Conservation (phyloP, 106 monocot genomes). For the Narthecium ossifragum region DNA sequence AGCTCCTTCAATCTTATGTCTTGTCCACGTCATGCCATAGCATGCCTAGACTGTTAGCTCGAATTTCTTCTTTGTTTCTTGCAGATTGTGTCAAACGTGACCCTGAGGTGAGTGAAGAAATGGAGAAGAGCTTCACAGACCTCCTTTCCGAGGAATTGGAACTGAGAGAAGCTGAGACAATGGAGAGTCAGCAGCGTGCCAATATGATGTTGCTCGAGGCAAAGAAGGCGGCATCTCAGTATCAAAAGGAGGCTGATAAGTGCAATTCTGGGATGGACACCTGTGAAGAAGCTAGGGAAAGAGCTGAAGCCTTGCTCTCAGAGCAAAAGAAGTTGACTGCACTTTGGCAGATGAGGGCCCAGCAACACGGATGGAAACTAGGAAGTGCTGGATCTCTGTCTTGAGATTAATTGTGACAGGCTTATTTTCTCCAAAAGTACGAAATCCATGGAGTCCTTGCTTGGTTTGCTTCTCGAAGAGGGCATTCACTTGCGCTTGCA, state of each 20-base stretch:
- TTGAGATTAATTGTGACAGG: too few relatives aligned
- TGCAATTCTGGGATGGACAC: constrained; percentile 97
- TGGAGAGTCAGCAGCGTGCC: constrained; percentile 45
- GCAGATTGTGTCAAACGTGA: constrained; percentile 82
- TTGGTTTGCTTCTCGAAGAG: not conserved
- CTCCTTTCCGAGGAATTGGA: constrained; percentile 81
- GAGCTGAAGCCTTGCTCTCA: constrained; percentile 38
- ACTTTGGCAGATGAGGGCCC: constrained; percentile 74
- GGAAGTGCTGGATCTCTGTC: constrained; percentile 18
- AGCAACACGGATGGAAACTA: constrained; percentile 67
- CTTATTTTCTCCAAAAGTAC: not conserved
- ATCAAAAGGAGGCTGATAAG: constrained; percentile 93
- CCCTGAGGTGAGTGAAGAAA: constrained; percentile 71
- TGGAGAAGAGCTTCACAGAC: constrained; percentile 79
- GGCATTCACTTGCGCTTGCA: not conserved
- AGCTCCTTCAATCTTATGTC: not conserved
- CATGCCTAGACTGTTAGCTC: not conserved
- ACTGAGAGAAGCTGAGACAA: constrained; percentile 66
- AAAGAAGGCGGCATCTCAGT: constrained; percentile 84
- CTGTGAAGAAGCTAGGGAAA: constrained; percentile 89
- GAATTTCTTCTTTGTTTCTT: not conserved
- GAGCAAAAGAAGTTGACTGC: constrained; percentile 62
- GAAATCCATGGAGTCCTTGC: not conserved
- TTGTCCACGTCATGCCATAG: not conserved
- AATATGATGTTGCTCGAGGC: constrained; percentile 75